Percentiles rank a stretch among this genome's conserved stretches.
These are phyloP conservation scores for Candida stauntonica DNA, from an alignment of 805 yeast genomes.

Conservation along the genomic window DNA sequence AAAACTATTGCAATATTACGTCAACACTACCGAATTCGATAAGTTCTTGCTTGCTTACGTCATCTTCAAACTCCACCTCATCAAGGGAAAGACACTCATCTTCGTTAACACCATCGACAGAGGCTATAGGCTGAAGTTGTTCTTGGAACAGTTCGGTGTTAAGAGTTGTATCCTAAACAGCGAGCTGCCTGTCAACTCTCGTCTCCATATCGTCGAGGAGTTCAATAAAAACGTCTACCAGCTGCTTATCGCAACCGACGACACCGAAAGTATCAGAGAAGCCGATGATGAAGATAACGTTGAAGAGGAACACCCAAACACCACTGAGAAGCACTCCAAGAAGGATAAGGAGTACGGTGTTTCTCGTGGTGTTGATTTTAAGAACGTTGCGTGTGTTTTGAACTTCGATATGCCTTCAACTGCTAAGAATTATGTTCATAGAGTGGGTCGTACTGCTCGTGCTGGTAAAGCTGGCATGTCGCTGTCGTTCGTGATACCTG, in stretches of 20 bases:
- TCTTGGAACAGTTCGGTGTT: slow-evolving; percentile 92
- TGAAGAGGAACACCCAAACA: slow-evolving; percentile 18
- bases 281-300: slow-evolving; percentile 40
- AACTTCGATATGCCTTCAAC: slow-evolving; percentile 92
- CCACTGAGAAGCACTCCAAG: slow-evolving; percentile 29
- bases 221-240: slow-evolving; percentile 86
- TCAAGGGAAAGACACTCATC: slow-evolving; percentile 85
- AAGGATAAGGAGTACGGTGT: slow-evolving; percentile 85
- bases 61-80: slow-evolving; percentile 79
- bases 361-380: slow-evolving; percentile 94
- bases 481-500: slow-evolving; percentile 83
- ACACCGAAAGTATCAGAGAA: slow-evolving; percentile 56
- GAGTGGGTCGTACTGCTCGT: slow-evolving; percentile 96
- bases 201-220: slow-evolving; percentile 93
- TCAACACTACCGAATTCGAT: slow-evolving; percentile 83
- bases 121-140: slow-evolving; percentile 87
- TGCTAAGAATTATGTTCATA: slow-evolving; percentile 84
- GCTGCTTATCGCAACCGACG: slow-evolving; percentile 92
- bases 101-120: slow-evolving; percentile 95
- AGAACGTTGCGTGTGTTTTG: slow-evolving; percentile 92
- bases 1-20: slow-evolving; percentile 79
- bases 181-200: slow-evolving; percentile 87
- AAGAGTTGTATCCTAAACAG: slow-evolving; percentile 84
- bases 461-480: slow-evolving; percentile 96
- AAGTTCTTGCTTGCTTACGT: slow-evolving; percentile 89